Base-by-base conservation (phyloP, 2,329 filamentous ascomycete genomes). In the Trichoderma breve region DNA sequence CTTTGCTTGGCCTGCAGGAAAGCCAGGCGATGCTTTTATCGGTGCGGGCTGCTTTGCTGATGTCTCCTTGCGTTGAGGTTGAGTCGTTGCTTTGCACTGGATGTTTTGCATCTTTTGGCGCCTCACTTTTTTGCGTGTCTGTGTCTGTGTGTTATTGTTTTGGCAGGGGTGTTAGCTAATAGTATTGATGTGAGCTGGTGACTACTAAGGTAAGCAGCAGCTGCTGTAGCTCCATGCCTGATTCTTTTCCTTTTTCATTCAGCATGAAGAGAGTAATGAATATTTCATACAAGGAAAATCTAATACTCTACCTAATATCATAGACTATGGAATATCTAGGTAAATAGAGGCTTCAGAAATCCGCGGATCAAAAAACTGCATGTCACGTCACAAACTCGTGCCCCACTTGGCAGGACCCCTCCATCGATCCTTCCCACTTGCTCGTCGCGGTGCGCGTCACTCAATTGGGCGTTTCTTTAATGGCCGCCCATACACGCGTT, bases 361-460 rank as follows among this genome's bases (percentile, higher is more conserved):
- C 43, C 43, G 43, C 18, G 18, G 43, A 47, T 47, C 21, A 24
- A 51, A 51, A 47, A 21, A 43, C 39, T 51, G 43, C 43, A 51
- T 21, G 43, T 51, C 47, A 24, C 47, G 47, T 53, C 47, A 51
- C 24, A 7, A 47, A 53, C 47, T 18, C 12, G 8, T 53, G 66
- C 66, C 66, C 66, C 66, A 70, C 66, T 61, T 69, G 28, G 26
- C 21, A 24, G 64, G 63, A 68, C 70, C 70, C 70, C 70, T 72
- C 70, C 70, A 68, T 72, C 47, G 70, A 47, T 63, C 64, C 43
- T 72, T 72, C 70, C 70, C 55, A 62, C 57, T 57, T 18, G 66
- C 64, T 64, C 57, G 64, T 72, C 70, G 70, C 70, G 70, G 63
- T 68, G 70, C 70, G 70, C 70, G 70, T 72, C 70, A 68, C 47